Evolutionary conservation across 768 basidiomycete species (phyloP).

Genomic region (Termitomyces titanicus): DNA sequence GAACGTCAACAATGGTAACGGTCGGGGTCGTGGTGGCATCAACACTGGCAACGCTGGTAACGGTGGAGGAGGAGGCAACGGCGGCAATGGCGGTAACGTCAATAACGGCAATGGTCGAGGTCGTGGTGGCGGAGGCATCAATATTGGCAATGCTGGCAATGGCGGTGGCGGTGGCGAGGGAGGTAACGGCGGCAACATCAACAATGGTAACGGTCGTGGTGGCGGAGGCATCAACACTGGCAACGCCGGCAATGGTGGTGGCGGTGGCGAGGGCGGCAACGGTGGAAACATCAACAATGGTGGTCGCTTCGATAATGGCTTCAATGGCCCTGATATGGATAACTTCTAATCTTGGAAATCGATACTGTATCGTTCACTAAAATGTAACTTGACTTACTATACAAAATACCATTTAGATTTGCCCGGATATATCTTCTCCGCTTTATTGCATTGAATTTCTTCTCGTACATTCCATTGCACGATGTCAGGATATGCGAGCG

Average conservation of each 20-base stretch:
- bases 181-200: background rate
- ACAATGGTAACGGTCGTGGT: background rate
- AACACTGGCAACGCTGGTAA: constrained; percentile 6
- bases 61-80: background rate
- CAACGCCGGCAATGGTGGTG: constrained; percentile 4
- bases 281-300: background rate
- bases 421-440: too few species aligned
- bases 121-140: too few species aligned
- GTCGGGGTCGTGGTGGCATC: background rate
- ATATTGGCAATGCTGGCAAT: too few species aligned
- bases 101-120: background rate
- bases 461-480: too few species aligned
- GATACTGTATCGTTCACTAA: too few species aligned
- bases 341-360: too few species aligned
- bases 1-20: background rate
- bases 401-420: too few species aligned
- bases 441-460: too few species aligned
- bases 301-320: too few species aligned
- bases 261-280: background rate
- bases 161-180: background rate
- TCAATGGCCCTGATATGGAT: too few species aligned
- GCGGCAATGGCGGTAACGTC: constrained; percentile 3
- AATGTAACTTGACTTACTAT: too few species aligned
- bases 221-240: background rate
- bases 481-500: too few species aligned